These are phyloP conservation scores for Ustulina deusta DNA, from an alignment of 2,329 filamentous ascomycete genomes.

Conservation along the genomic window DNA sequence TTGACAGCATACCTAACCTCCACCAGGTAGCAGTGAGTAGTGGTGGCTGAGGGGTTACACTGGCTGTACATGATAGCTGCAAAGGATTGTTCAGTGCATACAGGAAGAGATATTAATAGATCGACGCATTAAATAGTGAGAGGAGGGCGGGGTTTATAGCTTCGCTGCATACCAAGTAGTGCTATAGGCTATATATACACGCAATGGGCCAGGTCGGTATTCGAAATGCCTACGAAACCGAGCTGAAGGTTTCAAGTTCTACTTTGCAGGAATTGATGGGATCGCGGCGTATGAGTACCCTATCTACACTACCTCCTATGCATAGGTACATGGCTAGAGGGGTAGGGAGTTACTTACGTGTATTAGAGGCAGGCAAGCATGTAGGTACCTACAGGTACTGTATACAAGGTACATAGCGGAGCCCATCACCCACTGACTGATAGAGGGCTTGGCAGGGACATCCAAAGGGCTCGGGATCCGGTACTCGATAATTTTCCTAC, in stretches of 20 bases:
- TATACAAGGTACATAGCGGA: too few species aligned
- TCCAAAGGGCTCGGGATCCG: constrained; percentile 9
- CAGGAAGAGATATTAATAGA: constrained; percentile 33
- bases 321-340: background rate
- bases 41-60: constrained; percentile 13
- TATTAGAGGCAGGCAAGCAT: too few species aligned
- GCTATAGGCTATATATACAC: background rate
- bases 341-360: background rate
- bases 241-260: constrained; percentile 3
- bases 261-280: background rate
- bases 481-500: too few species aligned
- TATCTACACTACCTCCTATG: background rate
- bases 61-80: constrained; percentile 15
- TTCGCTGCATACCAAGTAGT: background rate
- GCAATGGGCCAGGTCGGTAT: constrained; percentile 2
- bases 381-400: too few species aligned
- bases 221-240: background rate
- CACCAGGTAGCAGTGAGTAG: background rate
- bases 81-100: constrained; percentile 8
- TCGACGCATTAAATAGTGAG: constrained; percentile 12
- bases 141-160: constrained; percentile 6
- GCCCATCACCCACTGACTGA: too few species aligned
- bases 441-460: constrained; percentile 3
- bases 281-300: background rate
- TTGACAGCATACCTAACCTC: background rate